Evolutionary conservation across 768 basidiomycete genomes (phyloP).

Genomic region (Panus rudis): DNA sequence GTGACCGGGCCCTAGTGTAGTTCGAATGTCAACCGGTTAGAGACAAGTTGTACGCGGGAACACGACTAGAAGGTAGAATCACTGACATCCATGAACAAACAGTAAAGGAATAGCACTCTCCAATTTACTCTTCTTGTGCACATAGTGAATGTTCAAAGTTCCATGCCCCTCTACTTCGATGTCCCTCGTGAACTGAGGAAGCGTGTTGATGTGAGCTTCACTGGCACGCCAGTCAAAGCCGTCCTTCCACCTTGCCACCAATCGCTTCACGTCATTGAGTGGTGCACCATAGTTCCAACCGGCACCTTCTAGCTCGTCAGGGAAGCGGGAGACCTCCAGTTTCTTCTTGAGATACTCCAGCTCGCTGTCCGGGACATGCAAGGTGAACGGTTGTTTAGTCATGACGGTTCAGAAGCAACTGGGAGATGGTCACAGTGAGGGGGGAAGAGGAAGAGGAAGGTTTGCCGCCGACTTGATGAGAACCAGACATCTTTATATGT

Average conservation of each 20-base stretch:
- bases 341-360: constrained; percentile 37
- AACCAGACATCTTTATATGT: too few relatives aligned
- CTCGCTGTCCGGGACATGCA: constrained; percentile 37
- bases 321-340: constrained; percentile 41
- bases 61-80: neutral
- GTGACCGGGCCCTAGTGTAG: constrained; percentile 48
- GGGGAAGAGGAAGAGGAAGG: too few relatives aligned
- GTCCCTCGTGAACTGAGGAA: constrained; percentile 50
- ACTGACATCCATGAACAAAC: constrained; percentile 54
- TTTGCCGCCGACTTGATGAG: too few relatives aligned
- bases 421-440: too few relatives aligned
- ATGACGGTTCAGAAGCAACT: too few relatives aligned
- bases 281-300: constrained; percentile 30
- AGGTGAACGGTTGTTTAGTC: constrained; percentile 36
- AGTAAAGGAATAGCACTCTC: constrained; percentile 48
- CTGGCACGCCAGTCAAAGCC: constrained; percentile 51
- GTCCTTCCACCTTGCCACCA: constrained; percentile 42
- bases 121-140: constrained; percentile 42
- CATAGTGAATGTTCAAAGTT: constrained; percentile 48
- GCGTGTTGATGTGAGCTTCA: constrained; percentile 42
- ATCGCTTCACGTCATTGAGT: constrained; percentile 39
- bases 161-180: constrained; percentile 43
- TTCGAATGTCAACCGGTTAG: neutral
- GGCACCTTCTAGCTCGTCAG: constrained; percentile 34
- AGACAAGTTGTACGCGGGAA: neutral